Evolutionary conservation across 345 rosid genomes (phyloP), one percentile per base, ranked within the genome.

Genomic region (Abelmoschus esculentus): DNA sequence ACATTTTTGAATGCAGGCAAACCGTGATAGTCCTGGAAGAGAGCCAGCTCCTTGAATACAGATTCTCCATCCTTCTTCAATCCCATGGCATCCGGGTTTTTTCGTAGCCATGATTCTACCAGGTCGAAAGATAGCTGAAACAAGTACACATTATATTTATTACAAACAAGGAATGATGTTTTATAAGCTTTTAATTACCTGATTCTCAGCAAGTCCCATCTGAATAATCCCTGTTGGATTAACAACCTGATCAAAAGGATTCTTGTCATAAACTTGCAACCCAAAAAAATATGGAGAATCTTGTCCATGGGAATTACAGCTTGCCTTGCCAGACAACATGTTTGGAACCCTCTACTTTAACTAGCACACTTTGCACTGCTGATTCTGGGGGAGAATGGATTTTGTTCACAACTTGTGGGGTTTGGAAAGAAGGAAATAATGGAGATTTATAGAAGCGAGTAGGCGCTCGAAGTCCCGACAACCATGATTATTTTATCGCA

Each of bases 181-280:
- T 52, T 15, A 15, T 44, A 44, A 12, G 49, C 0, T 44, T 44
- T 22, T 22, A 22, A 22, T 47, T n/a, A 88, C 98, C 87, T 90
- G 97, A 70, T 93, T 93, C 70, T 93, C 98, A 17, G 98, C 98
- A 64, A 93, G 86, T 6, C 96, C 97, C 98, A 93, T 87, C 72
- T 93, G 98, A 66, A 93, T 82, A 73, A 93, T 87, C 9, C 98
- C 97, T 7, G 64, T 58, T 3, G 97, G 87, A 78, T 93, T 93
- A 42, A 67, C 64, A 66, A 77, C 49, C 59, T 80, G 80, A 52
- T 93, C 75, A 69, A 82, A 90, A 6, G 90, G 92, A 68, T 89
- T 85, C 47, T 85, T 84, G 83, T 85, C 89, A 31, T 82, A 90
- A 66, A 83, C 89, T 67, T 90, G 73, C 96, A 88, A 90, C 9